Conservation (phyloP, 257 asterid genomes). For the Lavandula angustifolia region DNA sequence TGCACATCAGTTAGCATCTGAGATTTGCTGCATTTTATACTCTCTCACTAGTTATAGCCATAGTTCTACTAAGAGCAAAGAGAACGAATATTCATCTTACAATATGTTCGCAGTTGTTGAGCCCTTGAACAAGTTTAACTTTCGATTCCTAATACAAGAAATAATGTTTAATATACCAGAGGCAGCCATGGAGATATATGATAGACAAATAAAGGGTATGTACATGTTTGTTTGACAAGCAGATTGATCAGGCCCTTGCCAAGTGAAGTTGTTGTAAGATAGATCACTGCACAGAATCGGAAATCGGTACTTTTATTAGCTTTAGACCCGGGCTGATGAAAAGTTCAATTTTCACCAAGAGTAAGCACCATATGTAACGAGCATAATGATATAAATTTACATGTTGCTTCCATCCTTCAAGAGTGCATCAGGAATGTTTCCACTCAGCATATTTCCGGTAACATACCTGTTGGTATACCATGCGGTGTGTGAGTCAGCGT, state of each 20-base stretch:
- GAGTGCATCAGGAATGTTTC: conserved; percentile 64
- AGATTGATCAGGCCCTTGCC: conserved; percentile 61
- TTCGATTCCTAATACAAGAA: conserved; percentile 48
- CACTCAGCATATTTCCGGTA: conserved; percentile 68
- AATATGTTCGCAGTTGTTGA: too few relatives aligned
- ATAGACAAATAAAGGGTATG: conserved; percentile 26
- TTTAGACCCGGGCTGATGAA: neutral
- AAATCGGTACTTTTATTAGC: neutral
- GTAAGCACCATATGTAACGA: conserved; percentile 14
- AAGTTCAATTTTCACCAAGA: neutral
- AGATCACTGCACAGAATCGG: conserved; percentile 64
- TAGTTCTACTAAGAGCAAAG: conserved; percentile 6
- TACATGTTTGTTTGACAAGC: conserved; percentile 68
- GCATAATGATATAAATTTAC: conserved; percentile 41
- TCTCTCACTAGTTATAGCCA: conserved; percentile 1
- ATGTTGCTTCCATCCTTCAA: conserved; percentile 65
- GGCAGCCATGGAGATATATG: neutral
- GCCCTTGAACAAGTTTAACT: conserved; percentile 68
- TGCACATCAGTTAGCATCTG: conserved; percentile 32
- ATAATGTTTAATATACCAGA: too few relatives aligned
- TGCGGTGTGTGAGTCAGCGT: neutral
- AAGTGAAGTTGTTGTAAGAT: conserved; percentile 81
- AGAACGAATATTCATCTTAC: conserved; percentile 43
- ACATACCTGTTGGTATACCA: conserved; percentile 46
- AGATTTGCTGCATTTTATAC: neutral